Conservation (phyloP, 2,329 filamentous ascomycete species). For the Rhynchosporium graminicola region DNA sequence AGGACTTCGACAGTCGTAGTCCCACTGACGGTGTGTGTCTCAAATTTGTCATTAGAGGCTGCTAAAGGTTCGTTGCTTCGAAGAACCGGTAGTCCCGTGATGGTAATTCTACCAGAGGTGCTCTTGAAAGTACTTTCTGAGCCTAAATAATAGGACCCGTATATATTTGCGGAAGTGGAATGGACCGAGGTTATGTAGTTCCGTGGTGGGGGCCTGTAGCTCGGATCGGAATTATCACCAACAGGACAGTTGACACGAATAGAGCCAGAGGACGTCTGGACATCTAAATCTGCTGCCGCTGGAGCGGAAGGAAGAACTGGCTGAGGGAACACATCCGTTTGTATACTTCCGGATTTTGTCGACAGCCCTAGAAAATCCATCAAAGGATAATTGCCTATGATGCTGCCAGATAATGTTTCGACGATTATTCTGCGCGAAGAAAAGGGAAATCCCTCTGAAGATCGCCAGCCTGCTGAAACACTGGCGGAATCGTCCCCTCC, state of each 20-base stretch:
- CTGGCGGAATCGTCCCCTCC: not conserved
- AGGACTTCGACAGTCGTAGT: constrained; percentile 29
- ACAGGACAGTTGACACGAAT: constrained; percentile 33
- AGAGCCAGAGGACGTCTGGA: constrained; percentile 32
- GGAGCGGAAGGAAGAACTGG: constrained; percentile 28
- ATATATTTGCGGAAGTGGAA: constrained; percentile 33
- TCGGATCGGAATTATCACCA: constrained; percentile 12
- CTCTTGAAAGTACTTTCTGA: constrained; percentile 30
- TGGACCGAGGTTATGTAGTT: constrained; percentile 37
- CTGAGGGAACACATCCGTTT: constrained; percentile 30
- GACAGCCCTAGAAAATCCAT: constrained; percentile 33
- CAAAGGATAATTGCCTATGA: constrained; percentile 37
- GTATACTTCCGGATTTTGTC: constrained; percentile 34
- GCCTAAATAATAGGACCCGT: constrained; percentile 35
- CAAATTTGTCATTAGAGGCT: constrained; percentile 24
- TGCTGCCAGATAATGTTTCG: constrained; percentile 35
- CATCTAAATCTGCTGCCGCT: constrained; percentile 33
- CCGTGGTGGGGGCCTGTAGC: constrained; percentile 31
- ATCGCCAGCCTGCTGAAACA: constrained; percentile 7
- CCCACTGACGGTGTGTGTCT: constrained; percentile 35
- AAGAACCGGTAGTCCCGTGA: constrained; percentile 33
- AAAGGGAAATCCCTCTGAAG: constrained; percentile 21
- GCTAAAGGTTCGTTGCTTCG: constrained; percentile 15
- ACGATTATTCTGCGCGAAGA: constrained; percentile 34
- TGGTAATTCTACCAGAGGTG: constrained; percentile 28